Base-by-base conservation (phyloP, 192 early-diverging fungal genomes). In the Thamnidium elegans region DNA sequence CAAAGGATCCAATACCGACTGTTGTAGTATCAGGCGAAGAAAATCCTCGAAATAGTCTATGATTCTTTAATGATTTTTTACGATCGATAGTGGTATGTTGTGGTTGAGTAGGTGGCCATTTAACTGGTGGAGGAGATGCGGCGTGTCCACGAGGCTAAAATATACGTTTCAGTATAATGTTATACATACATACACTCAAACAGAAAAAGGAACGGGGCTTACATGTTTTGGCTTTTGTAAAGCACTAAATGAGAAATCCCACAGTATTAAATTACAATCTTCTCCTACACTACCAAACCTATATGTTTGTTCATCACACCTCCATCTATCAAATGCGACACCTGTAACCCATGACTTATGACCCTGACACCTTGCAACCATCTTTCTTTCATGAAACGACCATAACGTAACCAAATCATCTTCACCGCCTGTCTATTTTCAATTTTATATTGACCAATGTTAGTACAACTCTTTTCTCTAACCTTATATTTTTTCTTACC, bases 331-430 rank as follows among this genome's bases (percentile, higher is more conserved):
- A 81, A 97, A 99, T 6, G 85, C 85, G 0, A 99, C 84, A 23
- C 76, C 75, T n/a, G 84, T 93, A 1, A 76, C 89, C 91, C 95
- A 97, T 2, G 95, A 96, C 50, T 85, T 81, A 74, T 97, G 95
- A 13, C 94, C 95, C 65, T 93, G 90, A 66, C 94, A 94, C 6
- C 97, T 81, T 3, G 94, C 94, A 10, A 97, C 82, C 26, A 96
- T 85, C 4, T 83, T 71, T 47, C 86, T 84, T 42, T 90, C 88
- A 39, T 85, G 75, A 75, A 94, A 92, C n/a, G 85, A 85, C 92
- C 92, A 97, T 8, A 99, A 82, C 3, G 91, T 92, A 7, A 99
- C 79, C 11, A 96, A 63, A 65, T 99, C 95, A 76, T 99, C 97
- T 67, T 99, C 92, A 3, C 95, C 94, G 26, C 97, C 94, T 1